Evolutionary conservation across 2,329 filamentous ascomycete species (phyloP).

Genomic region (Fonsecaea monophora): DNA sequence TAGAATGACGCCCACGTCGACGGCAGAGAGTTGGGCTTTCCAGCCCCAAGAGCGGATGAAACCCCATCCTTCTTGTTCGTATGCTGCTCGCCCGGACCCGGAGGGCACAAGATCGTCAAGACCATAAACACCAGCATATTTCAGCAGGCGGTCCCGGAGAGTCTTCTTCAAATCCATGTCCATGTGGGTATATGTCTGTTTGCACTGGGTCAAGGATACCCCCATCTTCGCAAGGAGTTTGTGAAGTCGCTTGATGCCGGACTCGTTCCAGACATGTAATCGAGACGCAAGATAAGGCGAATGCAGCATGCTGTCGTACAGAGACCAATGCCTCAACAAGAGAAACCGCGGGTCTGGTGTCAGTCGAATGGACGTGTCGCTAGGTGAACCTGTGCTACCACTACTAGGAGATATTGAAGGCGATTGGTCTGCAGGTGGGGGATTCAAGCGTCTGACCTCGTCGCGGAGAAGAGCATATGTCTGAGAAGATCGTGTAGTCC

Average conservation of each 20-base stretch:
- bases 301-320: constrained; percentile 98
- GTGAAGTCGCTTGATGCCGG: constrained; percentile 83
- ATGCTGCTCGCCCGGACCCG: constrained; percentile 71
- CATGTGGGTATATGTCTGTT: constrained; percentile 97
- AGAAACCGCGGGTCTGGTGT: constrained; percentile 94
- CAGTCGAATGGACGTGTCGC: constrained; percentile 88
- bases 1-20: constrained; percentile 91
- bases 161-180: constrained; percentile 95
- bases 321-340: constrained; percentile 91
- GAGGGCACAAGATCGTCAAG: constrained; percentile 90
- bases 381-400: constrained; percentile 73
- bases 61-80: constrained; percentile 89
- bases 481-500: constrained; percentile 69
- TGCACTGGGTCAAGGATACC: constrained; percentile 89
- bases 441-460: constrained; percentile 92
- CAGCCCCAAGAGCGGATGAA: constrained; percentile 98
- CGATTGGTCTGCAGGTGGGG: constrained; percentile 63
- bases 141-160: constrained; percentile 81
- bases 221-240: constrained; percentile 98
- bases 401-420: constrained; percentile 29
- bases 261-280: constrained; percentile 92
- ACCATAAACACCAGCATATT: constrained; percentile 91
- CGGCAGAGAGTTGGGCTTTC: constrained; percentile 90
- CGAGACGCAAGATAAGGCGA: constrained; percentile 92
- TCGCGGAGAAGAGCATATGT: constrained; percentile 87